Evolutionary conservation across 2,329 filamentous ascomycete species (phyloP).

Genomic region (Ophiosphaerella herpotricha): DNA sequence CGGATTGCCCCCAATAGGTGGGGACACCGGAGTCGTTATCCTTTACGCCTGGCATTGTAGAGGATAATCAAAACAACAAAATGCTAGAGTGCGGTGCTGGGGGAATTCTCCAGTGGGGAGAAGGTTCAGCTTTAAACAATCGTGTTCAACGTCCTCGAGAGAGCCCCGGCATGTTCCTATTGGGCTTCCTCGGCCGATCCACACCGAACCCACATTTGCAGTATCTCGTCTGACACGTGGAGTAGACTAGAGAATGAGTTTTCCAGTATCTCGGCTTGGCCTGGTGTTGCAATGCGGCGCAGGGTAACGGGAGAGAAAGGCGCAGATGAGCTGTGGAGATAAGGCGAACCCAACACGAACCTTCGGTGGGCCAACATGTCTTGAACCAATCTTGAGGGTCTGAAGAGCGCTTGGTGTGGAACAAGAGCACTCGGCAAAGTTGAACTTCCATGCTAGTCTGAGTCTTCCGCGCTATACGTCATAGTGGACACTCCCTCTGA

Average conservation of each 20-base stretch:
- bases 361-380: conserved; percentile 23
- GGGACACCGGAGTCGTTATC: conserved; percentile 30
- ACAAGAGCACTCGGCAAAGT: conserved; percentile 30
- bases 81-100: conserved; percentile 28
- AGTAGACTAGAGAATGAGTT: conserved; percentile 36
- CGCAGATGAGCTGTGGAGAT: conserved; percentile 34
- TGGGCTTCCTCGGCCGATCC: conserved; percentile 18
- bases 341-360: conserved; percentile 30
- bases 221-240: conserved; percentile 27
- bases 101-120: conserved; percentile 22
- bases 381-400: conserved; percentile 30
- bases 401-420: conserved; percentile 28
- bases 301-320: conserved; percentile 26
- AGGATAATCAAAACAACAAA: conserved; percentile 15
- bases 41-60: conserved; percentile 31
- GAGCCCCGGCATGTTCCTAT: conserved; percentile 19
- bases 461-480: conserved; percentile 25
- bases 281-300: conserved; percentile 29
- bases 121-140: conserved; percentile 31
- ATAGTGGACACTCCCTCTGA: conserved; percentile 11
- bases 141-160: conserved; percentile 16
- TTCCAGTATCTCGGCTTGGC: conserved; percentile 35
- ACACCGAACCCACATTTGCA: conserved; percentile 26
- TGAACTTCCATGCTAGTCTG: conserved; percentile 23
- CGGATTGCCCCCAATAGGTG: conserved; percentile 37